Base-by-base conservation (phyloP, 1,284 basidiomycete species). In the Phellopilus nigrolimitatus region DNA sequence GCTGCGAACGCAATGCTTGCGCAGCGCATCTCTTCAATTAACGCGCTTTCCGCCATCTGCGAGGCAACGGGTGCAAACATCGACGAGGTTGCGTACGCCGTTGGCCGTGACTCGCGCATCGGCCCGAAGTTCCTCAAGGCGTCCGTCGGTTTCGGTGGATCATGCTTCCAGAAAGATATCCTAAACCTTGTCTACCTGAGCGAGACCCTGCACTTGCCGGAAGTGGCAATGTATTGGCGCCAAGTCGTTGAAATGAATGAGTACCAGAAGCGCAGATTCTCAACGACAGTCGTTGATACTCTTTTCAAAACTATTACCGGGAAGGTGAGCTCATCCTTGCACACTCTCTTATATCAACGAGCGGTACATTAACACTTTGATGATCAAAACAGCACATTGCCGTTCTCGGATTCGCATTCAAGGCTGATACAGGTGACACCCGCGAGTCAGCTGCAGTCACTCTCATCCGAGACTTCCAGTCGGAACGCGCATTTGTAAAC, bases 31-130 rank as follows among this genome's bases (percentile, higher is more conserved):
- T 98, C 95, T 7, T 97, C 93, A 51, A 80, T 99, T 75, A 99
- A 99, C 68, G 93, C 95, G 10, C 86, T 99, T 37, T 95, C 94
- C 21, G 97, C 97, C 48, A 97, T 99, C 66, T 99, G 97, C 69
- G 97, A 99, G 71, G 94, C 93, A n/a, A 99, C 97, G 4, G 97
- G 95, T 46, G 97, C 97, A 53, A 95, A 95, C 75, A 93, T 99
- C 54, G 93, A 97, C 69, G 97, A 99, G 72, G 95, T 99, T 57
- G 87, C 97, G 2, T 80, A 91, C 65, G 95, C 97, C 8, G 88
- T 97, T 64, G 95, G 95, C 27, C 86, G 85, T 61, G 97, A 99
- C 71, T 79, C 83, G 21, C 91, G 97, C 59, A 81, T 99, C 53
- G 97, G 97, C 3, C 80, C 91, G 64, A 95, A 92, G 69, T 99